Percentiles rank a stretch among this genome's conserved stretches.
Conservation (phyloP, 768 basidiomycete species). For the Scleroderma citrinum region DNA sequence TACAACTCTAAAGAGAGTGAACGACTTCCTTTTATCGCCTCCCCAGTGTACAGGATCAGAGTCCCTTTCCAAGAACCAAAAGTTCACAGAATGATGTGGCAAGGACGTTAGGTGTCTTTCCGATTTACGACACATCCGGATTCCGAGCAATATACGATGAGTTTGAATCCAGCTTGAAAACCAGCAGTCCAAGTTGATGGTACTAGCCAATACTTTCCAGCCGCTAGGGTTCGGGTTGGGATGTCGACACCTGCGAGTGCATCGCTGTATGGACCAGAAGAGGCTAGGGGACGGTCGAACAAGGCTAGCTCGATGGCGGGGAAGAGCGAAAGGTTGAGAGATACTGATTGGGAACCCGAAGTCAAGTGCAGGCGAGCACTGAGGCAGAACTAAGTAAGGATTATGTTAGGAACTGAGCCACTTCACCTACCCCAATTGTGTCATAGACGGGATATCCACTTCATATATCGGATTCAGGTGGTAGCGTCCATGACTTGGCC, state of each 20-base stretch:
- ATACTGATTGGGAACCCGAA: slow-evolving; percentile 34
- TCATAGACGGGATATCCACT: slow-evolving; percentile 43
- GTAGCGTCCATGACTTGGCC: slow-evolving; percentile 64
- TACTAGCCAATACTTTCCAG: slow-evolving; percentile 65
- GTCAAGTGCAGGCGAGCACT: slow-evolving; percentile 69
- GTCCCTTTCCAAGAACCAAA: not conserved
- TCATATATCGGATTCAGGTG: slow-evolving; percentile 63
- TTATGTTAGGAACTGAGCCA: not conserved
- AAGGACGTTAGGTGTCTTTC: not conserved
- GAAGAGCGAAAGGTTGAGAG: slow-evolving; percentile 61
- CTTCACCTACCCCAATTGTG: slow-evolving; percentile 52
- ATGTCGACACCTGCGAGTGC: slow-evolving; percentile 66
- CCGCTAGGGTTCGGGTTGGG: slow-evolving; percentile 40
- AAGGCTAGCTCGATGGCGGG: slow-evolving; percentile 14
- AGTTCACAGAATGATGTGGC: not conserved
- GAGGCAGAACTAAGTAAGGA: not conserved
- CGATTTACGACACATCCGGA: slow-evolving; percentile 20
- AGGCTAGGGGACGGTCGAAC: slow-evolving; percentile 42
- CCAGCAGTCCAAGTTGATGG: slow-evolving; percentile 71
- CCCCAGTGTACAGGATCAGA: not conserved
- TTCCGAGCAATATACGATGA: slow-evolving; percentile 54
- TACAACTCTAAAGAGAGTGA: slow-evolving; percentile 71
- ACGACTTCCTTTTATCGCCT: slow-evolving; percentile 61
- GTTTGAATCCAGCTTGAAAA: slow-evolving; percentile 47
- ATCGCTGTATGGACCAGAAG: slow-evolving; percentile 81